Evolutionary conservation across 495 filamentous ascomycete species (phyloP).

Genomic region (Monascus purpureus): DNA sequence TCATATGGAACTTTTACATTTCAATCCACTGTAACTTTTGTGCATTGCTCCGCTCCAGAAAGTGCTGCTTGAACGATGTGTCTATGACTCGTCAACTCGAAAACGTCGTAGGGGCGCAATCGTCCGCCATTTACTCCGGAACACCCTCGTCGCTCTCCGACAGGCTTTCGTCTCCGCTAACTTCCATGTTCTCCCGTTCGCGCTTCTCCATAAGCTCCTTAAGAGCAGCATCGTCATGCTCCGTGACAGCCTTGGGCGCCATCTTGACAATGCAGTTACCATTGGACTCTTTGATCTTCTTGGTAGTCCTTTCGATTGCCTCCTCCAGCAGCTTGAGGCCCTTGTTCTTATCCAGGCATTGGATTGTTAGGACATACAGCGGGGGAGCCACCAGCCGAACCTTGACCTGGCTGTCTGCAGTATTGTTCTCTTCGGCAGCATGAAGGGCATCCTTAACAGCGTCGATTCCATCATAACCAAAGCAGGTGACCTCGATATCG

Average conservation of each 20-base stretch:
- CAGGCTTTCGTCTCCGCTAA: constrained; percentile 89
- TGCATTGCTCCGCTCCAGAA: too few relatives aligned
- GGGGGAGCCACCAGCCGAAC: constrained; percentile 92
- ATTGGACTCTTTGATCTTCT: constrained; percentile 56
- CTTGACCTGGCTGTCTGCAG: constrained; percentile 81
- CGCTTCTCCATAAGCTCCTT: constrained; percentile 98
- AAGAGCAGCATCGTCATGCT: constrained; percentile 92
- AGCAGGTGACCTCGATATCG: constrained; percentile 96
- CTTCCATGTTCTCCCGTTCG: constrained; percentile 92
- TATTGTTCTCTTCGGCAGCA: constrained; percentile 79
- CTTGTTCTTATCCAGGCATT: constrained; percentile 80
- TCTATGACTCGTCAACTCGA: background rate
- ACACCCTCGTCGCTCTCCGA: constrained; percentile 78
- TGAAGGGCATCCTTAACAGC: constrained; percentile 85
- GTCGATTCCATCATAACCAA: constrained; percentile 96
- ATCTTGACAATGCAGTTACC: constrained; percentile 82
- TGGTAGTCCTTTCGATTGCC: constrained; percentile 72
- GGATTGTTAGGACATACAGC: constrained; percentile 84
- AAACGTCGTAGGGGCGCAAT: too few relatives aligned
- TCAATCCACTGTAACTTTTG: too few relatives aligned
- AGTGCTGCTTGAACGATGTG: too few relatives aligned
- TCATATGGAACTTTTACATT: too few relatives aligned
- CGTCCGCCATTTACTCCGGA: constrained; percentile 23
- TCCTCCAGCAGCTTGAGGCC: constrained; percentile 75
- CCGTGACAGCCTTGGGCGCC: constrained; percentile 97